Conservation (phyloP, 768 basidiomycete species). For the Tephrocybe sp. region DNA sequence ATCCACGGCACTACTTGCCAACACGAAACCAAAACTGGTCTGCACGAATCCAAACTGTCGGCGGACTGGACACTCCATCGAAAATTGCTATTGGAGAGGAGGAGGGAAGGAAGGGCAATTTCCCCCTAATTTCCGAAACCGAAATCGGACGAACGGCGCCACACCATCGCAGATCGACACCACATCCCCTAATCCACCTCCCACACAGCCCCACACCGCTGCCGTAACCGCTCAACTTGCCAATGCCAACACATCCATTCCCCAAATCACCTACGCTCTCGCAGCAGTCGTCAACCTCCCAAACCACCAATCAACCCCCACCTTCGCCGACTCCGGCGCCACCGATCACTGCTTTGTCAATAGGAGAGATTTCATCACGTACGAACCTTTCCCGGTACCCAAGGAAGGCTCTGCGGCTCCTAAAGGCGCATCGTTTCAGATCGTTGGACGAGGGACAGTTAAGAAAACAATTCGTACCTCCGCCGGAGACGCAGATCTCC, state of each 20-base stretch:
- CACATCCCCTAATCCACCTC: neutral
- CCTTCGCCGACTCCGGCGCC: constrained; percentile 20
- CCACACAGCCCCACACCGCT: neutral
- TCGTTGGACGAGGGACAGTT: no score
- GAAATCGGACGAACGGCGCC: neutral
- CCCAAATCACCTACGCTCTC: neutral
- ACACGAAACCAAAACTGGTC: neutral
- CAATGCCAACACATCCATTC: neutral
- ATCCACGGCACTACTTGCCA: neutral
- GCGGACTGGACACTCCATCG: constrained; percentile 20
- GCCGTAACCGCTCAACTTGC: neutral
- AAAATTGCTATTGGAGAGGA: constrained; percentile 30
- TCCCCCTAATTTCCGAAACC: constrained; percentile 18
- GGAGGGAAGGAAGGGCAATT: constrained; percentile 37
- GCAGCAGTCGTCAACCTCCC: neutral
- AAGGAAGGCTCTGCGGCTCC: no score
- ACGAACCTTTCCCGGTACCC: neutral
- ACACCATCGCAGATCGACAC: neutral
- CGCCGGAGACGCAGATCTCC: no score
- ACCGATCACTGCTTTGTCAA: constrained; percentile 24
- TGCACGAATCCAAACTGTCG: constrained; percentile 24
- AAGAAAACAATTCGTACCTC: no score
- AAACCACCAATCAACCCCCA: no score
- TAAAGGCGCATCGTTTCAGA: no score
- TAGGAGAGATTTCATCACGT: constrained; percentile 14